Evolutionary conservation across 345 rosid species (phyloP).

Genomic region (Arabidopsis arenosa): DNA sequence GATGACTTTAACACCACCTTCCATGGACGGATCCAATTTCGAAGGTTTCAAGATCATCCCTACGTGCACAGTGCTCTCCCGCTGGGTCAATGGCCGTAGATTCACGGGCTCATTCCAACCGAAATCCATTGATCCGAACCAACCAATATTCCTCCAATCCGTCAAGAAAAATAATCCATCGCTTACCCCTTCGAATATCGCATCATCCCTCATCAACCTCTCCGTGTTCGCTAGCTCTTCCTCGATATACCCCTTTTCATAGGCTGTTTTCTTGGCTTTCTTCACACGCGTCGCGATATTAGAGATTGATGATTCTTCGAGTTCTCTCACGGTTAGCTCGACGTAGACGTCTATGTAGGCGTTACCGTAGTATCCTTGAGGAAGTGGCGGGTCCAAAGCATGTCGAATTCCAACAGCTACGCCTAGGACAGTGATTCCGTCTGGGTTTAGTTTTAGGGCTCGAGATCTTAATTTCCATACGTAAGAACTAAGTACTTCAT

Average conservation of each 20-base stretch:
- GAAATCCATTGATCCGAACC: conserved; percentile 42
- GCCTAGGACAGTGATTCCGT: conserved; percentile 41
- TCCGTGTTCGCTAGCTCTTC: conserved; percentile 36
- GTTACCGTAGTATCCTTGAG: conserved; percentile 55
- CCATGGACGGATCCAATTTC: conserved; percentile 44
- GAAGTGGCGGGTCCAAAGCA: conserved; percentile 48
- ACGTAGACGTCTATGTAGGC: conserved; percentile 45
- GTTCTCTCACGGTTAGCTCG: conserved; percentile 43
- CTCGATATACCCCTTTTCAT: not conserved
- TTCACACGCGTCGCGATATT: conserved; percentile 43
- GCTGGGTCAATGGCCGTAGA: conserved; percentile 35
- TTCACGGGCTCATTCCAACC: conserved; percentile 52
- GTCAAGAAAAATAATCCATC: conserved; percentile 46
- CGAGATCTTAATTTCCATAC: conserved; percentile 54
- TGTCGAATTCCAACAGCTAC: conserved; percentile 47
- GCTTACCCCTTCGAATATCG: conserved; percentile 34
- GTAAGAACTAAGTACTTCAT: conserved; percentile 51
- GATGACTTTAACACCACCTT: conserved; percentile 53
- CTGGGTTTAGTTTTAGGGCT: conserved; percentile 50
- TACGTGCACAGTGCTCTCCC: conserved; percentile 39
- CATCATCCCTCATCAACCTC: conserved; percentile 16
- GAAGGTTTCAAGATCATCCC: conserved; percentile 49
- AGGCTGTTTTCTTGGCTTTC: conserved; percentile 22
- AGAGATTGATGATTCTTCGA: conserved; percentile 45
- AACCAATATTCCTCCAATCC: conserved; percentile 49